Evolutionary conservation across 2,329 filamentous ascomycete genomes (phyloP).

Genomic region (Ramularia collo-cygni): DNA sequence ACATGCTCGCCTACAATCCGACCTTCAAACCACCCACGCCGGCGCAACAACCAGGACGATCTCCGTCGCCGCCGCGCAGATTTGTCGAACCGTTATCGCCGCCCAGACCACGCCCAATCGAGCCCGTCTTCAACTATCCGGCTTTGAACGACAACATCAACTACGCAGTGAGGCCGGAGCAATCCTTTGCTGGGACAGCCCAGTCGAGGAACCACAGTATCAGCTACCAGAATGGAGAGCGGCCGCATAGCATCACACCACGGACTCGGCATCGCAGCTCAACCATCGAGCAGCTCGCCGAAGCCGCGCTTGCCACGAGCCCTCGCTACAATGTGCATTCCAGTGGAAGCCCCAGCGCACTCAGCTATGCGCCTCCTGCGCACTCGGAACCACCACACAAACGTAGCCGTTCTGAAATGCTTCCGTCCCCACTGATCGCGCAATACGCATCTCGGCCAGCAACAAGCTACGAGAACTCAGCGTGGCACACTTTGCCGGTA

Average conservation of each 20-base stretch:
- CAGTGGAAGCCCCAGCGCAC: slow-evolving; percentile 4
- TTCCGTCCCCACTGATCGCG: slow-evolving; percentile 39
- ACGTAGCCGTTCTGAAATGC: slow-evolving; percentile 53
- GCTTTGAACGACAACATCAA: slow-evolving; percentile 22
- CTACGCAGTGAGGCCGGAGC: slow-evolving; percentile 18
- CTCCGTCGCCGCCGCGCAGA: slow-evolving; percentile 28
- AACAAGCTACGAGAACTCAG: slow-evolving; percentile 40
- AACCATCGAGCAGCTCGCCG: slow-evolving; percentile 40
- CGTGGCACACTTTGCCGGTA: slow-evolving; percentile 11
- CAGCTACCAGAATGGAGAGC: slow-evolving; percentile 16
- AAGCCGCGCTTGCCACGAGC: slow-evolving; percentile 36
- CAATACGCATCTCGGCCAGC: slow-evolving; percentile 36
- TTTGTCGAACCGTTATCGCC: slow-evolving; percentile 33
- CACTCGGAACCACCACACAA: slow-evolving; percentile 49
- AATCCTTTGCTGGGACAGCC: slow-evolving; percentile 15
- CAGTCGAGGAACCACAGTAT: slow-evolving; percentile 11
- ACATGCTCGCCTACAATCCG: slow-evolving; percentile 19
- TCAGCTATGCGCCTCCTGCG: slow-evolving; percentile 15
- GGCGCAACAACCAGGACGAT: slow-evolving; percentile 17
- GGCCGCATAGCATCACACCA: slow-evolving; percentile 20
- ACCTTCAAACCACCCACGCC: slow-evolving; percentile 25
- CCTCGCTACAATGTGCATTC: slow-evolving; percentile 20
- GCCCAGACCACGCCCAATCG: slow-evolving; percentile 22
- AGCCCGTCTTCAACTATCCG: slow-evolving; percentile 31
- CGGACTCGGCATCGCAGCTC: slow-evolving; percentile 12